A percentile compares a stretch with the other conserved stretches of the same genome.
Conservation (phyloP, 805 yeast species). For the Zygosaccharomyces bailii region DNA sequence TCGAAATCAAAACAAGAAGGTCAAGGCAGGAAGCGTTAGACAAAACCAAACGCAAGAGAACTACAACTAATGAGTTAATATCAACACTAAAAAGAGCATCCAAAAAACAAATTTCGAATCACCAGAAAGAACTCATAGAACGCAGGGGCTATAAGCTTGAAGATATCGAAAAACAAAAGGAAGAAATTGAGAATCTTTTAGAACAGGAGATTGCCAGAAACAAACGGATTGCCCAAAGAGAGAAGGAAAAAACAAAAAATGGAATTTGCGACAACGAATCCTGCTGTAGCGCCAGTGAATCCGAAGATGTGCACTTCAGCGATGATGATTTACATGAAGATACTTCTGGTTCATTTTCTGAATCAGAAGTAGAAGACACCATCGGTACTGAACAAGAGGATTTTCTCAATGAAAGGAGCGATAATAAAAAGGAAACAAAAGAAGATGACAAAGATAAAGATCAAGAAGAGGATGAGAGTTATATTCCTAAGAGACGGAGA, state of each 20-base stretch:
- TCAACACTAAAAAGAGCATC: slow-evolving; percentile 42
- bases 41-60: slow-evolving; percentile 9
- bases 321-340: slow-evolving; percentile 6
- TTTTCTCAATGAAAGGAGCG: too few species aligned
- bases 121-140: slow-evolving; percentile 46
- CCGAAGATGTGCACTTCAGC: slow-evolving; percentile 16
- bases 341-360: too few species aligned
- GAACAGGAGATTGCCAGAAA: slow-evolving; percentile 52
- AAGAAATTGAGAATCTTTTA: slow-evolving; percentile 35
- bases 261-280: slow-evolving; percentile 16
- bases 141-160: slow-evolving; percentile 43
- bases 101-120: slow-evolving; percentile 47
- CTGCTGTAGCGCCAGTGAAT: slow-evolving; percentile 24
- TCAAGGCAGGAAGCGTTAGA: slow-evolving; percentile 24
- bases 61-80: slow-evolving; percentile 35
- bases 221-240: slow-evolving; percentile 43
- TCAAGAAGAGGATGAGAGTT: slow-evolving; percentile 2
- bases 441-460: slow-evolving; percentile 21
- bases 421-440: too few species aligned
- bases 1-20: slow-evolving; percentile 37
- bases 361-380: slow-evolving; percentile 16
- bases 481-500: slow-evolving; percentile 1
- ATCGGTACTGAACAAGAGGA: slow-evolving; percentile 9
- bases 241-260: slow-evolving; percentile 35
- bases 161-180: slow-evolving; percentile 39